Conservation (phyloP, 2,329 filamentous ascomycete genomes). For the Nannizziopsis barbatae region DNA sequence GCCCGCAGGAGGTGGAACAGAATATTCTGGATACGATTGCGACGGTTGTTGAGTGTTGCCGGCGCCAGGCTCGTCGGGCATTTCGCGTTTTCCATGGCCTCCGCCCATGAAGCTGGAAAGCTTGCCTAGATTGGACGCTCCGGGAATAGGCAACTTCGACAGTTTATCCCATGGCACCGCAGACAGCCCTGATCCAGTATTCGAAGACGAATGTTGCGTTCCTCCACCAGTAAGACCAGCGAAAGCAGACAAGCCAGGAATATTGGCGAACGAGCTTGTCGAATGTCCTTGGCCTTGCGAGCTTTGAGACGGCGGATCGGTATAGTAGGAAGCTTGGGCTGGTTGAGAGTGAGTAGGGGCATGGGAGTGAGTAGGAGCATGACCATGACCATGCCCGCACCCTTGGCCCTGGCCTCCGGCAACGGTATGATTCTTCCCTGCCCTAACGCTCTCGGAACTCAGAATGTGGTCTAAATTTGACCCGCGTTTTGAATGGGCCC, state of each 20-base stretch:
- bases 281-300: slow-evolving; percentile 20
- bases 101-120: slow-evolving; percentile 23
- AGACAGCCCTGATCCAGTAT: slow-evolving; percentile 21
- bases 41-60: not conserved
- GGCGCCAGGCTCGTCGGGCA: not conserved
- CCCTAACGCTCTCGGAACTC: slow-evolving; percentile 68
- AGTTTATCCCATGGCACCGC: slow-evolving; percentile 25
- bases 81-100: slow-evolving; percentile 3
- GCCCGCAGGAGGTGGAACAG: slow-evolving; percentile 16
- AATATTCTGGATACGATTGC: not conserved
- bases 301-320: not conserved
- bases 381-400: slow-evolving; percentile 14
- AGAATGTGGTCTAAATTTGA: slow-evolving; percentile 63
- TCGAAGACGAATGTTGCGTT: slow-evolving; percentile 16
- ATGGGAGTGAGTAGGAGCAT: slow-evolving; percentile 10
- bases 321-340: not conserved
- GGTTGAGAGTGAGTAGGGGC: slow-evolving; percentile 1
- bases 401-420: slow-evolving; percentile 19
- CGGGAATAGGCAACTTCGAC: slow-evolving; percentile 28
- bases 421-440: slow-evolving; percentile 63
- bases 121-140: slow-evolving; percentile 30
- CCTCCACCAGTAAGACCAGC: slow-evolving; percentile 10
- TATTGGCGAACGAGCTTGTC: slow-evolving; percentile 21
- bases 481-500: slow-evolving; percentile 59
- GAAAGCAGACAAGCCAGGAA: slow-evolving; percentile 14